phyloP scores from a whole-genome alignment of 805 yeast species.

The Ogataea polymorpha region DNA sequence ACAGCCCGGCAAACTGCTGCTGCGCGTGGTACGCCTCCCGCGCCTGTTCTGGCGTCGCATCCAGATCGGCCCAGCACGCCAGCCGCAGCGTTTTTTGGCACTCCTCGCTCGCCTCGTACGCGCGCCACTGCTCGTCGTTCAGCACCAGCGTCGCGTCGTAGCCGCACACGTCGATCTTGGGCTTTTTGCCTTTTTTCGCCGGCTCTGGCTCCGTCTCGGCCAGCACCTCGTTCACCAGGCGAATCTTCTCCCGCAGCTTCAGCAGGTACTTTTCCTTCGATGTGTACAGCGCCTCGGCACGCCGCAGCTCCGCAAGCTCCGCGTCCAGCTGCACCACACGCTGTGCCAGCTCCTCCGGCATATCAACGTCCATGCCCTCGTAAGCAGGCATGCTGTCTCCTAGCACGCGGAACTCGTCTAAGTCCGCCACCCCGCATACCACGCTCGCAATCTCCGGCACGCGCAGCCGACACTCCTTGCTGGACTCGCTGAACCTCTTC shows the following conservation, averaged over 20 bases:
- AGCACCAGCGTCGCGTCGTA: slow-evolving; percentile 35
- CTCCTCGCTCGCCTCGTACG: slow-evolving; percentile 15
- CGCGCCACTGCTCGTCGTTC: slow-evolving; percentile 23
- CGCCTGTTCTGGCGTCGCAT: slow-evolving; percentile 3
- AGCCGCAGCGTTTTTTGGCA: neutral
- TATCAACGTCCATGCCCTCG: slow-evolving; percentile 12
- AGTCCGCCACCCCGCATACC: slow-evolving; percentile 14
- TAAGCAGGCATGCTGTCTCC: slow-evolving; percentile 45
- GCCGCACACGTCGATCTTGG: slow-evolving; percentile 50
- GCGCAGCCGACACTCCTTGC: slow-evolving; percentile 10
- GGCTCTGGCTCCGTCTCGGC: slow-evolving; percentile 19
- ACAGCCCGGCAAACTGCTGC: slow-evolving; percentile 31
- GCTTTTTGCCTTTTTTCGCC: slow-evolving; percentile 19
- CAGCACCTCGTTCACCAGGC: slow-evolving; percentile 37
- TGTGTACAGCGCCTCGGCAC: slow-evolving; percentile 11
- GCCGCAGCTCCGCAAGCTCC: slow-evolving; percentile 18
- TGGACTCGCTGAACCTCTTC: slow-evolving; percentile 12
- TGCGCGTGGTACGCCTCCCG: slow-evolving; percentile 20
- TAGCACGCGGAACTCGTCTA: slow-evolving; percentile 25
- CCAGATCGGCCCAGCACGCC: slow-evolving; percentile 2
- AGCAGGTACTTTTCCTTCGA: slow-evolving; percentile 26
- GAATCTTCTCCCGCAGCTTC: slow-evolving; percentile 36
- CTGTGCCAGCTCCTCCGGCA: slow-evolving; percentile 4
- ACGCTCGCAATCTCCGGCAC: slow-evolving; percentile 16
- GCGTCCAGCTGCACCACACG: slow-evolving; percentile 22